Evolutionary conservation across 2,329 filamentous ascomycete species (phyloP), one percentile per base, ranked within the genome.

Genomic region (Colletotrichum liriopes): DNA sequence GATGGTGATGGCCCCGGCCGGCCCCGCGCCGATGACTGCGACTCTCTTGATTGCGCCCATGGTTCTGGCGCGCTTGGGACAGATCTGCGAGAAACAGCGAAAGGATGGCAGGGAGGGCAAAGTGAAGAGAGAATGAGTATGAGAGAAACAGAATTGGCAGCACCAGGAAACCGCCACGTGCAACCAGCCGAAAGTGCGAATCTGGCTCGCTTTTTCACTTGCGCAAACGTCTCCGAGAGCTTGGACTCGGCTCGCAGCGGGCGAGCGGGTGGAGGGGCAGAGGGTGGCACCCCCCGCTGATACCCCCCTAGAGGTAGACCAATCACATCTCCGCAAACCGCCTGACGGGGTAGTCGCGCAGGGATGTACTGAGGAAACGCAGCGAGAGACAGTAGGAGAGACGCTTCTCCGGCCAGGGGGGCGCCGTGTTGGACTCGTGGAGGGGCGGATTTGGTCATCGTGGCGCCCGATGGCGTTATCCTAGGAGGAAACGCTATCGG

Each of bases 11-110:
- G 88, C 87, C 3, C 90, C 90, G 3, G 88, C 84, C 8, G 90
- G 90, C 7, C 90, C 90, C 3, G 89, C 85, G 8, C 90, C 90
- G 75, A 92, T 89, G 7, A 92, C 85, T 23, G 90, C 90, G 16
- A 92, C 86, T 41, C 81, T 78, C 65, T 80, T 81, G 6, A 78
- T 61, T 20, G 73, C 65, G 47, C 69, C 72, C 73, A 75, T 74
- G 45, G 45, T 56, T 70, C 26, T 11, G 20, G 20, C 20, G 1
- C 52, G 37, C 52, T 11, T 8, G 23, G 26, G 5, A 37, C 29
- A 47, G 49, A 11, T 55, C 11, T 37, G 37, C 5, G 32, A 23
- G 18, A 55, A 23, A 0, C 3, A 14, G 4, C 20, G n/a, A 26
- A 55, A 16, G 14, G 6, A 5, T 11, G 6, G 5, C 16, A 39